A percentile compares a stretch with the other conserved stretches of the same genome.
Conservation (phyloP, 352 stramenopile genomes). For the Pseudoperonospora humuli region DNA sequence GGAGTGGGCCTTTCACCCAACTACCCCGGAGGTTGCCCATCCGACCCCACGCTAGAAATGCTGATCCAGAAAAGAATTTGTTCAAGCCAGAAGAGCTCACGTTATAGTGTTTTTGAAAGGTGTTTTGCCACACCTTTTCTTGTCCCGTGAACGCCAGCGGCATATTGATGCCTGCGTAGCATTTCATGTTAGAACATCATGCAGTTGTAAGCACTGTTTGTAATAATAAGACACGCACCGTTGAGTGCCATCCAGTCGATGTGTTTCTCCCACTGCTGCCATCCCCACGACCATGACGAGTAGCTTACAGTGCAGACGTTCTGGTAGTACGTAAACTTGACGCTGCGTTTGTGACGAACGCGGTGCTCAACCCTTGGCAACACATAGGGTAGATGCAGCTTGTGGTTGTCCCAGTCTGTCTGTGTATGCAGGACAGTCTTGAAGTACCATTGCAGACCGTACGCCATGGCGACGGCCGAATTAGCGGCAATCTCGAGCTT, state of each 20-base stretch:
- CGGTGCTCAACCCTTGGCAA: slow-evolving; percentile 34
- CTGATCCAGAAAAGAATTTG: slow-evolving; percentile 86
- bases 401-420: slow-evolving; percentile 77
- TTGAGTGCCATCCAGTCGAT: slow-evolving; percentile 92
- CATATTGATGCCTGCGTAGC: slow-evolving; percentile 71
- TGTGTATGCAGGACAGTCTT: slow-evolving; percentile 66
- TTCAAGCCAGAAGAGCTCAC: slow-evolving; percentile 61
- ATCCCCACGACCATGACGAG: slow-evolving; percentile 84
- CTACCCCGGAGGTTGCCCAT: slow-evolving; percentile 86
- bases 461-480: slow-evolving; percentile 57
- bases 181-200: too few species aligned
- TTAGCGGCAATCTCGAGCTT: slow-evolving; percentile 50
- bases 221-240: slow-evolving; percentile 23
- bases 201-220: too few species aligned
- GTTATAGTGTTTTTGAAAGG: slow-evolving; percentile 78
- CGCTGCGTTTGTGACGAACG: slow-evolving; percentile 42
- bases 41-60: slow-evolving; percentile 85
- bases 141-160: slow-evolving; percentile 86
- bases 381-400: slow-evolving; percentile 41
- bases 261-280: slow-evolving; percentile 83
- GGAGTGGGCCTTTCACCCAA: slow-evolving; percentile 77
- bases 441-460: slow-evolving; percentile 71
- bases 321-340: slow-evolving; percentile 87
- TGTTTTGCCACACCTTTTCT: slow-evolving; percentile 84
- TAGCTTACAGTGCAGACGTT: slow-evolving; percentile 92